Percentiles rank a stretch among this genome's conserved stretches.
Evolutionary conservation across 2,329 filamentous ascomycete species (phyloP).

Genomic region (Tolypocladium ophioglossoides): DNA sequence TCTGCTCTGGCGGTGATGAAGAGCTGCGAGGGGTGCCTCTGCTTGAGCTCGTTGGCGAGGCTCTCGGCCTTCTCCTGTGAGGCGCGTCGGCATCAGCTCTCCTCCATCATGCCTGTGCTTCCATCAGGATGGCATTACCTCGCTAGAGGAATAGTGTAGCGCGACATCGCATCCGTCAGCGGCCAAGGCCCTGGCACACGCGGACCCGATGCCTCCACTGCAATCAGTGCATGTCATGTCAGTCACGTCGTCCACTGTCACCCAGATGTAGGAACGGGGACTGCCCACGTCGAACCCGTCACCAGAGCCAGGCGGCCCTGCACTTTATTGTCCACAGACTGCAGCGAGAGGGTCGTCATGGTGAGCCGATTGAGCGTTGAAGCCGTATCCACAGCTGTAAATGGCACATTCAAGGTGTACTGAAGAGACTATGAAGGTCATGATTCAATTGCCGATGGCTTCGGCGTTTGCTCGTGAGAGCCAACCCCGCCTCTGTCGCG

Average conservation of each 20-base stretch:
- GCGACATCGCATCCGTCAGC: constrained; percentile 24
- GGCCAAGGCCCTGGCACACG: constrained; percentile 19
- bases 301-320: constrained; percentile 20
- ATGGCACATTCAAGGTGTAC: not conserved
- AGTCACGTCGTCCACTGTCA: not conserved
- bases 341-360: constrained; percentile 12
- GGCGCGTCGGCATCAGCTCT: not conserved
- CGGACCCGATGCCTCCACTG: constrained; percentile 25
- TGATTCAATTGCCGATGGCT: not conserved
- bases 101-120: not conserved
- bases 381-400: not conserved
- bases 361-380: not conserved
- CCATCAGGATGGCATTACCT: constrained; percentile 7
- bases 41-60: constrained; percentile 14
- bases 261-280: not conserved
- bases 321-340: constrained; percentile 12
- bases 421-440: not conserved
- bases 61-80: constrained; percentile 18
- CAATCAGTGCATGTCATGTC: not conserved
- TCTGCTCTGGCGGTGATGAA: constrained; percentile 17
- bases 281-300: constrained; percentile 19
- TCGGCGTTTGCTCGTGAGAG: not conserved
- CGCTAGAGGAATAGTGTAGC: constrained; percentile 22
- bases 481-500: not conserved
- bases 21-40: constrained; percentile 14